These are phyloP conservation scores for Solanum chiquidenum DNA, from an alignment of 257 asterid species.

Conservation along the genomic window DNA sequence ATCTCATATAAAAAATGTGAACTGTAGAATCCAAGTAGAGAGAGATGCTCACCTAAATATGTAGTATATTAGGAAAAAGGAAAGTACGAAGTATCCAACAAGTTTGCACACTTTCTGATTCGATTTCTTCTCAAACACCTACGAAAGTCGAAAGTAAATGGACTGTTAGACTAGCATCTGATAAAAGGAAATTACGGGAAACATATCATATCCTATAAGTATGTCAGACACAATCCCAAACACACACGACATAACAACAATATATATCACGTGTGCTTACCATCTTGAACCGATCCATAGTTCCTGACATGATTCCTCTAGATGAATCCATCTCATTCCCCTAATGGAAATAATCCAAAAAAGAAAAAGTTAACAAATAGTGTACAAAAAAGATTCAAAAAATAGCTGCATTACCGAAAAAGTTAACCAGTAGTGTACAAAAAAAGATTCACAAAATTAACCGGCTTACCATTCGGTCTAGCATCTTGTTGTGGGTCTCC, in stretches of 20 bases:
- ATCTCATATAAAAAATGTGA: neutral
- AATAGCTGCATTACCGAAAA: constrained; percentile 18
- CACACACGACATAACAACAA: neutral
- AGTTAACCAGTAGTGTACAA: neutral
- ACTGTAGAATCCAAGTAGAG: constrained; percentile 1
- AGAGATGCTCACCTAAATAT: constrained; percentile 46
- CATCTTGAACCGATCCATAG: constrained; percentile 87
- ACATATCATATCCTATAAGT: neutral
- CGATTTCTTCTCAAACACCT: constrained; percentile 95
- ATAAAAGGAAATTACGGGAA: constrained; percentile 1
- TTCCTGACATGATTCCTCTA: constrained; percentile 84
- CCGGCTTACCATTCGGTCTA: constrained; percentile 60
- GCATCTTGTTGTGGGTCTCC: constrained; percentile 75
- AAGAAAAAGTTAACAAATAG: neutral
- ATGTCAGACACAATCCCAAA: neutral
- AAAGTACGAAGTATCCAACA: constrained; percentile 51
- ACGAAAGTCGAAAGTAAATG: neutral
- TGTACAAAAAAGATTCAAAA: neutral
- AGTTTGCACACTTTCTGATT: constrained; percentile 70
- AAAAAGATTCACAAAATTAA: neutral
- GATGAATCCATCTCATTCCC: constrained; percentile 94
- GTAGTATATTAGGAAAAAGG: constrained; percentile 57
- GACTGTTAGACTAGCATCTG: constrained; percentile 11
- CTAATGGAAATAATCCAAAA: constrained; percentile 17
- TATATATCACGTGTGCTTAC: constrained; percentile 21